These are phyloP conservation scores for Capsella bursapastoris DNA, from an alignment of 345 rosid genomes.

Conservation along the genomic window DNA sequence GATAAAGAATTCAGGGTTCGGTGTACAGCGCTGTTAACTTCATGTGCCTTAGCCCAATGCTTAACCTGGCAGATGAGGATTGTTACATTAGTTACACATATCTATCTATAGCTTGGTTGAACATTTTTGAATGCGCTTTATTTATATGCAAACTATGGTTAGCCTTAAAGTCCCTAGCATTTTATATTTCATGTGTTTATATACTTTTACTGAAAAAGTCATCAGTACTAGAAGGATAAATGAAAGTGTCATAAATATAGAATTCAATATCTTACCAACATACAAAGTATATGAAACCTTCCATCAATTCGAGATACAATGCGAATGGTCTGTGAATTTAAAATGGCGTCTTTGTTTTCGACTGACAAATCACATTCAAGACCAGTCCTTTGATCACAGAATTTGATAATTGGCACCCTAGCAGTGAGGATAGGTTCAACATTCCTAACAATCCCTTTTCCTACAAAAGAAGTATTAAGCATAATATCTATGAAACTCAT, in stretches of 20 bases:
- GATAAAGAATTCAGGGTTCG: conserved; percentile 58
- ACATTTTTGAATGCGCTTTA: background rate
- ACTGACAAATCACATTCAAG: conserved; percentile 60
- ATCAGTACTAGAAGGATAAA: background rate
- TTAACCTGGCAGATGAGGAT: conserved; percentile 47
- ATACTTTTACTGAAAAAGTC: background rate
- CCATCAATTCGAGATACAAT: conserved; percentile 56
- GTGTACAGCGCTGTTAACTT: conserved; percentile 52
- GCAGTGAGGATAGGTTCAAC: conserved; percentile 50
- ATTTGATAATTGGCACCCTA: conserved; percentile 62
- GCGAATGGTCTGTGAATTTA: conserved; percentile 50
- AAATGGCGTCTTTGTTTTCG: conserved; percentile 56
- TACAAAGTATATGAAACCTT: conserved; percentile 60
- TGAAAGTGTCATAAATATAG: background rate
- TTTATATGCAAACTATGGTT: background rate
- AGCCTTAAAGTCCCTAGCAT: background rate
- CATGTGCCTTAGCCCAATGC: conserved; percentile 61
- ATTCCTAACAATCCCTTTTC: conserved; percentile 52
- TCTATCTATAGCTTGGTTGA: background rate
- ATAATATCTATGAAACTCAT: background rate
- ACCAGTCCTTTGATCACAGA: conserved; percentile 49
- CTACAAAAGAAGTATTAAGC: conserved; percentile 38
- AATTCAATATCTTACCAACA: conserved; percentile 49
- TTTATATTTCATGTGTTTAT: background rate
- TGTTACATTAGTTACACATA: conserved; percentile 17